Conservation (phyloP, 106 monocot genomes). For the Hemerocallis citrina region DNA sequence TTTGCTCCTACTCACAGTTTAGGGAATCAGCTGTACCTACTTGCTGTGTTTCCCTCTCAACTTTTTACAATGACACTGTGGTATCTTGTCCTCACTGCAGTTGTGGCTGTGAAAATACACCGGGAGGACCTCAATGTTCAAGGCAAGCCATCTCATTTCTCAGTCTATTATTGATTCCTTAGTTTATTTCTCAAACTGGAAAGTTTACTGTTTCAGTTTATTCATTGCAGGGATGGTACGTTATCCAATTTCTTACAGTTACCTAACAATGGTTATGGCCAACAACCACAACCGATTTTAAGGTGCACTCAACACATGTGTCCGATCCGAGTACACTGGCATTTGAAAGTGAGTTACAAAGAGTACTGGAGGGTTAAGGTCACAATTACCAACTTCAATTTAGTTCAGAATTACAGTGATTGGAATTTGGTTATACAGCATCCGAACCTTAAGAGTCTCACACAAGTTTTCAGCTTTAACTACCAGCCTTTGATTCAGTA, state of each 20-base stretch:
- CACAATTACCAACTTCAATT: slow-evolving; percentile 65
- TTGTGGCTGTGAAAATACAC: slow-evolving; percentile 44
- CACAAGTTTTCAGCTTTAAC: slow-evolving; percentile 65
- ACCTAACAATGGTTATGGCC: neutral
- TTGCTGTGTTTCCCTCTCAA: slow-evolving; percentile 82
- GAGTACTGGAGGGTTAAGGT: slow-evolving; percentile 90
- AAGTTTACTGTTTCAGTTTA: neutral
- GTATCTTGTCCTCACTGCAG: slow-evolving; percentile 63
- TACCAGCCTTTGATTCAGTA: slow-evolving; percentile 42
- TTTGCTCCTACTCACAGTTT: slow-evolving; percentile 60
- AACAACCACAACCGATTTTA: slow-evolving; percentile 4
- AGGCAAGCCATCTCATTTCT: slow-evolving; percentile 27
- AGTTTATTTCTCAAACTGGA: too few species aligned
- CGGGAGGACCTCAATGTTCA: slow-evolving; percentile 20
- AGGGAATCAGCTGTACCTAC: slow-evolving; percentile 22
- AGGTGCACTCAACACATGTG: slow-evolving; percentile 77
- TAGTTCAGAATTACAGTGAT: slow-evolving; percentile 64
- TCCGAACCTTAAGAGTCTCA: slow-evolving; percentile 49
- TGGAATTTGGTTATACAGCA: slow-evolving; percentile 87
- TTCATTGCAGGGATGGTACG: slow-evolving; percentile 13
- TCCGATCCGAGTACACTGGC: slow-evolving; percentile 79
- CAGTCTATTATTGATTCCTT: neutral
- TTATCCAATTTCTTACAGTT: slow-evolving; percentile 1
- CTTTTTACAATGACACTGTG: slow-evolving; percentile 58
- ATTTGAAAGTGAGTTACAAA: slow-evolving; percentile 63